A percentile compares a stretch with the other conserved stretches of the same genome.
phyloP scores from a whole-genome alignment of 805 yeast species.

The Kuraishia molischiana region DNA sequence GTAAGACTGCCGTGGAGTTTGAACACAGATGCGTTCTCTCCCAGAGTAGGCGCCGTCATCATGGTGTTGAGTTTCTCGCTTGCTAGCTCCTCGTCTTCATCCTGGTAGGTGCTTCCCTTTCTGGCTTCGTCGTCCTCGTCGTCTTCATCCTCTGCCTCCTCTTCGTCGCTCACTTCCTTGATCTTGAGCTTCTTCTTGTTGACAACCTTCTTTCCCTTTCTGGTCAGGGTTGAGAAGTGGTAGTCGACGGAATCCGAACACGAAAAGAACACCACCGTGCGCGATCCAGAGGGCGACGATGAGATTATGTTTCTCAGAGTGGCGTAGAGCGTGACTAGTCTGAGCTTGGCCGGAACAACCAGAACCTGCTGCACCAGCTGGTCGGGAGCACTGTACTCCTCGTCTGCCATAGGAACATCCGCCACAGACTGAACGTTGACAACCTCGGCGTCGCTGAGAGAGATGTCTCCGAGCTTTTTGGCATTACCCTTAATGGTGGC shows the following conservation, averaged over 20 bases:
- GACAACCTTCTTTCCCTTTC: conserved; percentile 36
- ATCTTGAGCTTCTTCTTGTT: conserved; percentile 14
- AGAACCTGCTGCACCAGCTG: conserved; percentile 73
- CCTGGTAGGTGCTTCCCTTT: conserved; percentile 7
- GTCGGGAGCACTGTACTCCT: conserved; percentile 62
- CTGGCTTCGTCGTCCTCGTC: conserved; percentile 6
- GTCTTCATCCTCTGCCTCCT: conserved; percentile 4
- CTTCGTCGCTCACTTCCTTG: conserved; percentile 19
- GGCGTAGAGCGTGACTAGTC: conserved; percentile 75
- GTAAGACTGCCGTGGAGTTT: conserved; percentile 87
- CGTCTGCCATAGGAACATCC: conserved; percentile 3
- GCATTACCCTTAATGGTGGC: conserved; percentile 87
- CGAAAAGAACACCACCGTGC: conserved; percentile 79
- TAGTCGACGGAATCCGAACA: conserved; percentile 97
- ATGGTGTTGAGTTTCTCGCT: conserved; percentile 26
- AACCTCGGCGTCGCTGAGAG: conserved; percentile 67
- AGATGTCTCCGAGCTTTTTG: conserved; percentile 67
- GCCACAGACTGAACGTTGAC: conserved; percentile 32
- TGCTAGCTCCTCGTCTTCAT: conserved; percentile 16
- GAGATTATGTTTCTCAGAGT: conserved; percentile 40
- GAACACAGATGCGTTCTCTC: conserved; percentile 33
- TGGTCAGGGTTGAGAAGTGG: conserved; percentile 68
- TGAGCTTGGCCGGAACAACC: conserved; percentile 87
- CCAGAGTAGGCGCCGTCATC: conserved; percentile 43
- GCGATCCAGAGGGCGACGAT: conserved; percentile 20